Evolutionary conservation across 2,329 filamentous ascomycete species (phyloP), one percentile per base, ranked within the genome.

Genomic region (Pseudohalonectria lignicola): DNA sequence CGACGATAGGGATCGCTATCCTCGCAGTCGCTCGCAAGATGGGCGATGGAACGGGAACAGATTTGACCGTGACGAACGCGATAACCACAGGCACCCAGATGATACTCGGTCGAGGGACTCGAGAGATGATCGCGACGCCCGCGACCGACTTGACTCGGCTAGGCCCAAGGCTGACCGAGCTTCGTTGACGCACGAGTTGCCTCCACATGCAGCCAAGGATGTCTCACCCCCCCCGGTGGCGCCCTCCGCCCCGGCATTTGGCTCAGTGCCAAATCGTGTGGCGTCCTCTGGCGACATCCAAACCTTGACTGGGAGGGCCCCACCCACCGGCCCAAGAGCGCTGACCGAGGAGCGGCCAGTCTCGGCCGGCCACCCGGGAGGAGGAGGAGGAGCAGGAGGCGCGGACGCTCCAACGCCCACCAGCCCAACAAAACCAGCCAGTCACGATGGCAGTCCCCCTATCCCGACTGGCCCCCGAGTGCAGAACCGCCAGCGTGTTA

Each of bases 11-110:
- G 67, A 83, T 11, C 82, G 82, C 47, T 60, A 67, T 39, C 71
- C 70, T 15, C 66, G 81, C 49, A 79, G 76, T 49, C 71, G 79
- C 44, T 82, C 79, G 45, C 74, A 79, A 49, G 76, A 79, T 50
- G 74, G 76, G 40, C 71, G 72, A 25, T 75, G 71, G 67, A 61
- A 54, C 16, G 65, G 72, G n/a, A n/a, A n/a, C 2, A 30, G 41
- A 7, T 39, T 44, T 23, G 16, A 12, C 41, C 64, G 62, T 36
- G 55, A 53, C 19, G 64, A 66, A 30, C 45, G 50, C 17, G 63
- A 66, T 7, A 29, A 21, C n/a, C 29, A 21, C 20, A 29, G 16
- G 21, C 31, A 29, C n/a, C 21, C 15, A 11, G 36, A 38, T 16
- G 36, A 38, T 23, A 18, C 31, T 18, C 36, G 36, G 3, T 31